Evolutionary conservation across 495 filamentous ascomycete species (phyloP), one percentile per base, ranked within the genome.

Genomic region (Neurospora sp.): DNA sequence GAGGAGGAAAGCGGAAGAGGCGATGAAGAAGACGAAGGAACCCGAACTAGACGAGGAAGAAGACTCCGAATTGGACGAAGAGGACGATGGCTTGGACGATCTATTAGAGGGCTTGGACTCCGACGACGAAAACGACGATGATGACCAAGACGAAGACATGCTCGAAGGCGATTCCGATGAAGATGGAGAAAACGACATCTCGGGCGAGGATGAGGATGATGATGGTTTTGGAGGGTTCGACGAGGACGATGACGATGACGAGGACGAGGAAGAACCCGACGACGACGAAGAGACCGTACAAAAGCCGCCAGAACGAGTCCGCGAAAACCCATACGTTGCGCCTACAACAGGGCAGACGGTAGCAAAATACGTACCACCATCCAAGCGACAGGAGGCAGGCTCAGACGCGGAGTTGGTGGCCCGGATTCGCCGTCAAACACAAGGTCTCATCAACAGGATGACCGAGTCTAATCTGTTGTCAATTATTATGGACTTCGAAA

Each of bases 401-500:
- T 89, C 89, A 2, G 90, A 92, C 70, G 84, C 86, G 2, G 93
- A 97, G 78, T 84, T 88, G 40, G 85, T 92, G 9, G 85, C 86
- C 7, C 89, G 91, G 27, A 82, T 99, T 54, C 89, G 89, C 70
- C 89, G 94, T 70, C 92, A 95, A 78, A 87, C 91, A 18, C 93
- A 97, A 75, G 96, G 96, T 79, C 86, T 96, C 11, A 85, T 98
- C 74, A 99, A 99, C 83, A 91, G 94, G 77, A 83, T 99, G 54
- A 97, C 96, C 1, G 94, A 98, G 79, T 89, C 93, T 4, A 98
- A 93, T 76, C 79, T 98, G 74, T 79, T 96, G 7, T 88, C 91
- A 16, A 95, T 98, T 70, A 82, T 97, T 8, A 83, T 85, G 4
- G 93, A 96, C 39, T 85, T 97, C 23, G 93, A 96, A 79, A 88